A percentile compares a stretch with the other conserved stretches of the same genome.
phyloP scores from a whole-genome alignment of 1,139 yeast species.

The Geotrichum phurueaensis region DNA sequence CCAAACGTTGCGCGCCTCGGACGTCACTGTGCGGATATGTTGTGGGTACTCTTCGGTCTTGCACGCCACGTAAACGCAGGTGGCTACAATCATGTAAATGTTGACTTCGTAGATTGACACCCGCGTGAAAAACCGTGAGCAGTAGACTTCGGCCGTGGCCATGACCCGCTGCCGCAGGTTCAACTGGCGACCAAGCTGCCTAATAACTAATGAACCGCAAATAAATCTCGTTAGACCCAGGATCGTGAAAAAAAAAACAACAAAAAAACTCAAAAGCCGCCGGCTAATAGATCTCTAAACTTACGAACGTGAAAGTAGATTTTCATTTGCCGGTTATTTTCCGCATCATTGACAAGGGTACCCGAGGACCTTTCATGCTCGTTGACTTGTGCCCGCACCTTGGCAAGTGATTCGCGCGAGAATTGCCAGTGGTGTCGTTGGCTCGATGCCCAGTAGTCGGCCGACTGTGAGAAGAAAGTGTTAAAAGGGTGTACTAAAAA shows the following conservation, averaged over 20 bases:
- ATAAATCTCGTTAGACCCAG: slow-evolving; percentile 58
- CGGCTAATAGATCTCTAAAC: slow-evolving; percentile 18
- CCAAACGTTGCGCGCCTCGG: slow-evolving; percentile 88
- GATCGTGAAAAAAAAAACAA: slow-evolving; percentile 32
- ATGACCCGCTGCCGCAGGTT: slow-evolving; percentile 75
- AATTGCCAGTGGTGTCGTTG: slow-evolving; percentile 61
- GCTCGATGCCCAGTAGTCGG: slow-evolving; percentile 64
- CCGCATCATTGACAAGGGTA: slow-evolving; percentile 22
- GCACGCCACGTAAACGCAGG: slow-evolving; percentile 84
- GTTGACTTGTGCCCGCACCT: slow-evolving; percentile 36
- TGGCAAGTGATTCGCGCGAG: slow-evolving; percentile 43
- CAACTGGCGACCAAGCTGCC: slow-evolving; percentile 70
- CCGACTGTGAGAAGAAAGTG: slow-evolving; percentile 34
- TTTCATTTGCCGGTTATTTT: slow-evolving; percentile 40
- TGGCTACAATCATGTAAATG: slow-evolving; percentile 69
- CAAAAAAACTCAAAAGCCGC: slow-evolving; percentile 38
- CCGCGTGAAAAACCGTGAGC: slow-evolving; percentile 64
- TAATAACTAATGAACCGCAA: slow-evolving; percentile 41
- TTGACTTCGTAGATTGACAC: slow-evolving; percentile 79
- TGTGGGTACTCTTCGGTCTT: slow-evolving; percentile 95
- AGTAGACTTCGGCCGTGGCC: slow-evolving; percentile 83
- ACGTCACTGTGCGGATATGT: slow-evolving; percentile 74
- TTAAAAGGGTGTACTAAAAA: neutral
- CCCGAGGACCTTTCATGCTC: slow-evolving; percentile 29
- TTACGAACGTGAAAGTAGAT: slow-evolving; percentile 37